These are phyloP conservation scores for Cytospora leucostoma DNA, from an alignment of 2,329 filamentous ascomycete species.

Conservation along the genomic window DNA sequence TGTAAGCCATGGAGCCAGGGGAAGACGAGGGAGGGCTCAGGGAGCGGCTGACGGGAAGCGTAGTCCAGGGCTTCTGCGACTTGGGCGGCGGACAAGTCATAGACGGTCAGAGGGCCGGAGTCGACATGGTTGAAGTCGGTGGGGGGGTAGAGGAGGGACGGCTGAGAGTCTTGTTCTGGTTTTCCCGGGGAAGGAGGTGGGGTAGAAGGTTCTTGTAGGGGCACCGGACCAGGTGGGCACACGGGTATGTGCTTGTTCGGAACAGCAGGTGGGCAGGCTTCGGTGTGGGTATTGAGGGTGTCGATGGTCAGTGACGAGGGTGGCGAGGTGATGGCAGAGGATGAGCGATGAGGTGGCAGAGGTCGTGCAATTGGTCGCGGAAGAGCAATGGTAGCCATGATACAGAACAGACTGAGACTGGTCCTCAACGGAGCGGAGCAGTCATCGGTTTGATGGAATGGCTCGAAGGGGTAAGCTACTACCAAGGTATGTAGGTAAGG, in stretches of 20 bases:
- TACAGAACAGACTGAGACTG: slow-evolving; percentile 1
- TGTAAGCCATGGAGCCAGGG: slow-evolving; percentile 96
- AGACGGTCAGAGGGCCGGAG: slow-evolving; percentile 62
- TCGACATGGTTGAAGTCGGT: slow-evolving; percentile 57
- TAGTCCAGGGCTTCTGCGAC: slow-evolving; percentile 76
- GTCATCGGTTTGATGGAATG: no score
- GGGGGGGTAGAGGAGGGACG: slow-evolving; percentile 76
- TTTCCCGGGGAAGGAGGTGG: slow-evolving; percentile 67
- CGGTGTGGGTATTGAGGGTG: slow-evolving; percentile 38
- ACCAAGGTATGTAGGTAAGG: no score
- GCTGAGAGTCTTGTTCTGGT: slow-evolving; percentile 54
- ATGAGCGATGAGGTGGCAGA: slow-evolving; percentile 37
- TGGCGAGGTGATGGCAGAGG: slow-evolving; percentile 37
- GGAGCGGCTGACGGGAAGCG: slow-evolving; percentile 75
- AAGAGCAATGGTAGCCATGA: slow-evolving; percentile 60
- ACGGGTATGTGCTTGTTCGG: slow-evolving; percentile 91
- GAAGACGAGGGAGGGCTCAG: slow-evolving; percentile 83
- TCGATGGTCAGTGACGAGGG: slow-evolving; percentile 39
- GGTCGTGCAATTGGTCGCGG: slow-evolving; percentile 33
- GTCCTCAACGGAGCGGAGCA: background rate
- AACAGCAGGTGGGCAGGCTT: slow-evolving; percentile 49
- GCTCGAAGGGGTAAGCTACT: no score
- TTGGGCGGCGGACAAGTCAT: slow-evolving; percentile 68
- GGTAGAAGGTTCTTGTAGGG: slow-evolving; percentile 56
- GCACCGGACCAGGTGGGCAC: slow-evolving; percentile 77